Conservation (phyloP, 768 basidiomycete species). For the Suillus weaverae region DNA sequence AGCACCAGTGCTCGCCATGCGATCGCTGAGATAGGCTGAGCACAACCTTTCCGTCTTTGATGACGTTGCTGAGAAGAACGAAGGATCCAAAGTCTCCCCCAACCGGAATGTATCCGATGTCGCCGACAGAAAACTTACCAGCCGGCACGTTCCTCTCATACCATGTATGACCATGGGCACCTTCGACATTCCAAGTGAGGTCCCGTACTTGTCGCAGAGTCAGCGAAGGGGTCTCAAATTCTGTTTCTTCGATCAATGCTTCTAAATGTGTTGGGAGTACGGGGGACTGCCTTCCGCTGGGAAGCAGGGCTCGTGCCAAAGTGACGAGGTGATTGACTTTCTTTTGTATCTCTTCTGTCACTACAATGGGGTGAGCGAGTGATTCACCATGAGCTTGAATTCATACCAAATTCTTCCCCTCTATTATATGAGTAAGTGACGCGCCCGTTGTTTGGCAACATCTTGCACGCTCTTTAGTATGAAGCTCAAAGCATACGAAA, state of each 20-base stretch:
- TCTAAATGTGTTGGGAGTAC: constrained; percentile 32
- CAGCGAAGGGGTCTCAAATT: constrained; percentile 27
- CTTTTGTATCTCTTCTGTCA: constrained; percentile 36
- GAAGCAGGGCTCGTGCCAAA: constrained; percentile 40
- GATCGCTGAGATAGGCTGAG: constrained; percentile 25
- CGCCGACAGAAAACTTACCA: constrained; percentile 42
- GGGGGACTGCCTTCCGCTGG: constrained; percentile 33
- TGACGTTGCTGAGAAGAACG: constrained; percentile 39
- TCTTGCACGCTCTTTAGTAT: constrained; percentile 24
- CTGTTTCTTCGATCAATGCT: constrained; percentile 35
- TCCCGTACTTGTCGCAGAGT: constrained; percentile 40
- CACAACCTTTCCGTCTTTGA: constrained; percentile 28
- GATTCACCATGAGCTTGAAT: neutral
- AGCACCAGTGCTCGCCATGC: constrained; percentile 37
- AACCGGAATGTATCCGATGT: constrained; percentile 43
- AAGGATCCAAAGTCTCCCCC: constrained; percentile 40
- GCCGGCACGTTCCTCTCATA: constrained; percentile 40
- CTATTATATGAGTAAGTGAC: constrained; percentile 27
- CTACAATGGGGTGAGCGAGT: constrained; percentile 16
- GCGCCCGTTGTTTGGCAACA: constrained; percentile 42
- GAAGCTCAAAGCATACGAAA: neutral
- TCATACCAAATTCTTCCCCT: constrained; percentile 22
- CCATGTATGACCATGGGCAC: constrained; percentile 42
- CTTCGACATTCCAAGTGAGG: constrained; percentile 34
- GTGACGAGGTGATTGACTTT: constrained; percentile 43